Percentiles rank a stretch among this genome's conserved stretches.
Evolutionary conservation across 1,284 basidiomycete species (phyloP).

Genomic region (Fomes fomentarius): DNA sequence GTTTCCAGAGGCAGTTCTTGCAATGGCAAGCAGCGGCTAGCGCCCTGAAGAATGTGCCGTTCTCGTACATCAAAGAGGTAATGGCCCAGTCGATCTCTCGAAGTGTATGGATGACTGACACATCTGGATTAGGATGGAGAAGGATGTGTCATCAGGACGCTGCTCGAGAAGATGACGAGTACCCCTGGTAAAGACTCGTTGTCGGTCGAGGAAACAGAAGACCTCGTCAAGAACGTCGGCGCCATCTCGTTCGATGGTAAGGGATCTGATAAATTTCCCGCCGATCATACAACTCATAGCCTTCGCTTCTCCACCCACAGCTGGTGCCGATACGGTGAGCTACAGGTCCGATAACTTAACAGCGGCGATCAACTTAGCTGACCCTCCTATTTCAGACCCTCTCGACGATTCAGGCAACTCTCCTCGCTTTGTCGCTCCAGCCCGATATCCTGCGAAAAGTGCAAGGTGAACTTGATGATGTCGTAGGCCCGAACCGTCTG

Average conservation of each 20-base stretch:
- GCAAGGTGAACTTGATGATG: conserved; percentile 35
- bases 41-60: conserved; percentile 18
- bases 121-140: not conserved
- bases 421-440: conserved; percentile 31
- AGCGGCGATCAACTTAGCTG: too few relatives aligned
- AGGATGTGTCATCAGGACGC: not conserved
- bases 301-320: not conserved
- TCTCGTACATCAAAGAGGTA: conserved; percentile 13
- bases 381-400: not conserved
- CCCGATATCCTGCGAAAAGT: conserved; percentile 35
- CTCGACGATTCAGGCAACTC: conserved; percentile 9
- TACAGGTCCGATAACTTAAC: too few relatives aligned
- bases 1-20: conserved; percentile 28
- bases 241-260: not conserved
- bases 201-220: not conserved
- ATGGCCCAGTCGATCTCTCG: conserved; percentile 10
- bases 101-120: not conserved
- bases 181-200: not conserved
- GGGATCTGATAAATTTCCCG: not conserved
- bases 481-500: conserved; percentile 33
- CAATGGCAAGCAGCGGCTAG: conserved; percentile 23
- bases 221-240: not conserved
- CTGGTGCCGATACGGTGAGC: conserved; percentile 10
- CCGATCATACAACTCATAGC: not conserved
- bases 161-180: not conserved